A percentile compares a stretch with the other conserved stretches of the same genome.
These are phyloP conservation scores for Fusarium lyarnte DNA, from an alignment of 2,329 filamentous ascomycete species.

Conservation along the genomic window DNA sequence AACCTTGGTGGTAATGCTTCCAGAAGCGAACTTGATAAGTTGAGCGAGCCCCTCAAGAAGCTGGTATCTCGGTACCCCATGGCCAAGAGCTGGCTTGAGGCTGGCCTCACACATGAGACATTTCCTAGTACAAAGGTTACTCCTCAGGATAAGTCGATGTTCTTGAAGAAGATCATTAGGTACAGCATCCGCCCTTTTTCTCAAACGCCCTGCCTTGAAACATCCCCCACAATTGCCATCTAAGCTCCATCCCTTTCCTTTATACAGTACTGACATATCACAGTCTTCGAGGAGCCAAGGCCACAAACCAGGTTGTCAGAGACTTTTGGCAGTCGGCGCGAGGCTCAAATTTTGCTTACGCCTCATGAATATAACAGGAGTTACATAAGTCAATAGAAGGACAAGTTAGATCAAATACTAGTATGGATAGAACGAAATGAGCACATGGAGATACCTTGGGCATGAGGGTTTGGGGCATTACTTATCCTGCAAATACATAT, in stretches of 20 bases:
- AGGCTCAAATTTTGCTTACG: constrained; percentile 69
- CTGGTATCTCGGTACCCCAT: constrained; percentile 66
- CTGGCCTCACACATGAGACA: constrained; percentile 62
- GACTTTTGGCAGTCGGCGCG: constrained; percentile 79
- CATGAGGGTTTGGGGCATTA: background rate
- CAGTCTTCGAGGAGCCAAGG: constrained; percentile 70
- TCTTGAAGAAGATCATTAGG: constrained; percentile 73
- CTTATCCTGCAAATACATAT: background rate
- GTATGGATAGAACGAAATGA: background rate
- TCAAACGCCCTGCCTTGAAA: too few species aligned
- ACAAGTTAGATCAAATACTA: background rate
- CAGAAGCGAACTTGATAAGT: constrained; percentile 76
- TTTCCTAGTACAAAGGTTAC: constrained; percentile 70
- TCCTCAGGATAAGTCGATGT: constrained; percentile 67
- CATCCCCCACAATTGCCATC: background rate
- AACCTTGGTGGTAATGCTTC: constrained; percentile 76
- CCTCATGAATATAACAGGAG: constrained; percentile 52
- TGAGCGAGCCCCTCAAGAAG: constrained; percentile 77
- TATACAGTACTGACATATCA: background rate
- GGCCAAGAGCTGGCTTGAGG: constrained; percentile 70
- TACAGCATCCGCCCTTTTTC: constrained; percentile 41
- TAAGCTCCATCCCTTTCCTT: background rate
- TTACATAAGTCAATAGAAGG: background rate
- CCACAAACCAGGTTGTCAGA: constrained; percentile 73
- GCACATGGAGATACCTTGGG: background rate